These are phyloP conservation scores for Auricularia cornea DNA, from an alignment of 768 basidiomycete species.

Conservation along the genomic window DNA sequence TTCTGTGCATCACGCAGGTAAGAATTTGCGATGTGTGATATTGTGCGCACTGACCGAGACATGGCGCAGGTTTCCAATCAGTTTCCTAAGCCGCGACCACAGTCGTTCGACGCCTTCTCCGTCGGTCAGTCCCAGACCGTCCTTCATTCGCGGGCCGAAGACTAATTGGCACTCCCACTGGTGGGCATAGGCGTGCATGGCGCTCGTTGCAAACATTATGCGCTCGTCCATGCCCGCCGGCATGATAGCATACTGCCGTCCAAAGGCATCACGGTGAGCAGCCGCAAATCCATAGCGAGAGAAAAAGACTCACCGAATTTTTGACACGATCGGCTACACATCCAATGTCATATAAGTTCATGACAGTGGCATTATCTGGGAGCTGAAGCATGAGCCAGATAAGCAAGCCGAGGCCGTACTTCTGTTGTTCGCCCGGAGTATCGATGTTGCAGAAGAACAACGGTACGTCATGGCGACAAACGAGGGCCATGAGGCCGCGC, in stretches of 20 bases:
- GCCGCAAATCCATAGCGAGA: no score
- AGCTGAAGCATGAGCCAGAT: conserved; percentile 21
- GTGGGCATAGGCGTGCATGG: conserved; percentile 27
- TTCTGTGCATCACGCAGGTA: no score
- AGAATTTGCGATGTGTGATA: no score
- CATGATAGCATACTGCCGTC: no score
- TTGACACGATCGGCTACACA: conserved; percentile 14
- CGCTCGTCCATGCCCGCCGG: not conserved
- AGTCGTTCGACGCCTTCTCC: conserved; percentile 27
- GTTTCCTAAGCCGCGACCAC: conserved; percentile 14
- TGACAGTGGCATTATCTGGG: conserved; percentile 21
- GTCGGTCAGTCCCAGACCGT: conserved; percentile 26
- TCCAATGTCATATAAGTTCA: conserved; percentile 24
- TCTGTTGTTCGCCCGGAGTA: conserved; percentile 31
- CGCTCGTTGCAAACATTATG: no score
- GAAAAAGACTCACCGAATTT: no score
- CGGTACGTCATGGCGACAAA: no score
- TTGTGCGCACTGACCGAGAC: no score
- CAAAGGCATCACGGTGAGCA: no score
- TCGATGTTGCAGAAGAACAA: no score
- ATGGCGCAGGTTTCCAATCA: no score
- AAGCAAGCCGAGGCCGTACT: conserved; percentile 29
- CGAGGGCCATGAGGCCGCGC: no score
- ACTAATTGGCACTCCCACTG: conserved; percentile 30
- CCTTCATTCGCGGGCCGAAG: conserved; percentile 24